A percentile compares a stretch with the other conserved stretches of the same genome.
These are phyloP conservation scores for Ogataea wickerhamii DNA, from an alignment of 805 yeast genomes.

Conservation along the genomic window DNA sequence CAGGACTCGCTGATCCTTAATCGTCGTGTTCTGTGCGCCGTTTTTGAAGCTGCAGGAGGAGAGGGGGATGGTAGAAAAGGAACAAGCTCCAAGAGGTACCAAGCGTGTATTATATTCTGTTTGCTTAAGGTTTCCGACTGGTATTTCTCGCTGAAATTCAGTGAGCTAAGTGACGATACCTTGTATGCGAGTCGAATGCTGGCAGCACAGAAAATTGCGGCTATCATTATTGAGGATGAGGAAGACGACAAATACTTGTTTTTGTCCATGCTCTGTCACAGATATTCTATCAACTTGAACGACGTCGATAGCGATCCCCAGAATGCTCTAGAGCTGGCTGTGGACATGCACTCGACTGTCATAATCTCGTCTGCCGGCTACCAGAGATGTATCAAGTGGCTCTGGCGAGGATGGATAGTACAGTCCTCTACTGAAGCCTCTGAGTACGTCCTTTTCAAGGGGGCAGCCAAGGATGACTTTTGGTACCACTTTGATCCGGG, in stretches of 20 bases:
- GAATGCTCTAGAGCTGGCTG: slow-evolving; percentile 82
- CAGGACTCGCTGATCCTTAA: slow-evolving; percentile 61
- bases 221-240: slow-evolving; percentile 62
- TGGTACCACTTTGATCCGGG: slow-evolving; percentile 73
- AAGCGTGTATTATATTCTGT: slow-evolving; percentile 66
- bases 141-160: slow-evolving; percentile 59
- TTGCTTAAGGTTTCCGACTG: slow-evolving; percentile 73
- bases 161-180: slow-evolving; percentile 65
- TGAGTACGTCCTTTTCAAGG: slow-evolving; percentile 61
- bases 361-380: slow-evolving; percentile 79
- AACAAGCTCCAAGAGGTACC: slow-evolving; percentile 56
- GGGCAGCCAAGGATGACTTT: slow-evolving; percentile 52
- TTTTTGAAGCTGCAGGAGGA: slow-evolving; percentile 78
- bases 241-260: slow-evolving; percentile 59
- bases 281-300: slow-evolving; percentile 63
- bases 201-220: slow-evolving; percentile 75
- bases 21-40: slow-evolving; percentile 54
- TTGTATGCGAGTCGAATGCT: slow-evolving; percentile 56
- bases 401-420: slow-evolving; percentile 92
- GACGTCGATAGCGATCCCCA: slow-evolving; percentile 59
- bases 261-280: slow-evolving; percentile 70
- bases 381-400: slow-evolving; percentile 83
- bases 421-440: slow-evolving; percentile 69
- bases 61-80: slow-evolving; percentile 53
- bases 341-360: slow-evolving; percentile 75